These are phyloP conservation scores for Pyrenula massariospora DNA, from an alignment of 495 filamentous ascomycete genomes.

Conservation along the genomic window DNA sequence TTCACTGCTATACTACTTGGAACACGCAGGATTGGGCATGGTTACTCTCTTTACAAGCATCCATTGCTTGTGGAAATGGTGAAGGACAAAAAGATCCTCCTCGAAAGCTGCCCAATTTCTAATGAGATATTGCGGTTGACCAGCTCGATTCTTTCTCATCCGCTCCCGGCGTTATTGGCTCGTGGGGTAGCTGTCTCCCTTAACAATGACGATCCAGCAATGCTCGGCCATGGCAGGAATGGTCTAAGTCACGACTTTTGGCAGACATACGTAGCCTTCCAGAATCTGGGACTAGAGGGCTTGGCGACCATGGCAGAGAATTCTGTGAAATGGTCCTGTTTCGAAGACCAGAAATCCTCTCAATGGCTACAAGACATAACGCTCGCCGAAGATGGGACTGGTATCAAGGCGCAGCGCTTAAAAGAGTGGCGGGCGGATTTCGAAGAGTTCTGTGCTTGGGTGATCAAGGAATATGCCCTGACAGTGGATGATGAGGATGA, in stretches of 20 bases:
- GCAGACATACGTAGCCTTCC: constrained; percentile 77
- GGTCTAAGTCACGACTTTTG: constrained; percentile 85
- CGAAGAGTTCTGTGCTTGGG: constrained; percentile 87
- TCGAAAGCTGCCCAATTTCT: constrained; percentile 80
- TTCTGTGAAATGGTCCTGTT: constrained; percentile 80
- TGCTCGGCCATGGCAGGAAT: constrained; percentile 63
- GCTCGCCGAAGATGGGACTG: constrained; percentile 61
- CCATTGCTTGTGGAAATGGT: constrained; percentile 78
- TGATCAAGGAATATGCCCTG: constrained; percentile 69
- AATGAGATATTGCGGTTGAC: constrained; percentile 75
- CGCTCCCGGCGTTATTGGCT: constrained; percentile 73
- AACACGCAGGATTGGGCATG: constrained; percentile 79
- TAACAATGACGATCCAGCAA: constrained; percentile 77
- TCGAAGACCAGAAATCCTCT: constrained; percentile 59
- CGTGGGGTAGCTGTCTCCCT: constrained; percentile 63
- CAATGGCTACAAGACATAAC: constrained; percentile 62
- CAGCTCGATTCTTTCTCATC: constrained; percentile 62
- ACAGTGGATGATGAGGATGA: constrained; percentile 29
- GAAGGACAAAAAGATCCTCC: constrained; percentile 73
- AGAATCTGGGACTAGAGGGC: constrained; percentile 73
- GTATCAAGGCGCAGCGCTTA: constrained; percentile 58
- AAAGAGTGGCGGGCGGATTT: constrained; percentile 68
- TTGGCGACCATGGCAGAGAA: constrained; percentile 83
- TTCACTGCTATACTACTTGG: constrained; percentile 86
- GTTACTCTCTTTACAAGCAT: constrained; percentile 80